Base-by-base conservation (phyloP, 306 rosid species). In the Crataegus laevigata region DNA sequence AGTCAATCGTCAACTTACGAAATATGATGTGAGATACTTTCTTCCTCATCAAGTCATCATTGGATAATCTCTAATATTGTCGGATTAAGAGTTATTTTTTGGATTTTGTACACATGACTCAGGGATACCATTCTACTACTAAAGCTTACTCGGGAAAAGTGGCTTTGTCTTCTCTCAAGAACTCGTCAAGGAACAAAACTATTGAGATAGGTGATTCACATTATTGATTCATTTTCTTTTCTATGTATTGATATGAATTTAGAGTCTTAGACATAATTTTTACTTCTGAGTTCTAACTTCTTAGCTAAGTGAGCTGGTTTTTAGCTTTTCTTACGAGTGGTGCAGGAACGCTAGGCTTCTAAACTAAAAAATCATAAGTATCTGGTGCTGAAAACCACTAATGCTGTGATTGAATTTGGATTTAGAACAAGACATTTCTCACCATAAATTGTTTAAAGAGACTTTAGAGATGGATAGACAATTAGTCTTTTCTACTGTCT, bases 81-180 rank as follows among this genome's bases (percentile, higher is more conserved):
- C 58, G 65, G 72, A 63, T 47, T 73, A 78, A 30, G 66, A 38
- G 78, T 75, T 15, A 74, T 43, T 2, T 58, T 30, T 64, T 1
- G 50, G 62, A 51, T 72, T 60, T 66, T 71, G 60, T 54, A 61
- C 60, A 58, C 69, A 34, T 34, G 50, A 77, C 80, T 83, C 89
- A 91, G 98, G 98, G 98, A 45, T 91, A 86, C 74, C 85, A 78
- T 81, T 83, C 85, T 24, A 87, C 81, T 69, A 47, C 79, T 63
- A 94, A 94, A 89, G 71, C 89, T 75, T 87, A 89, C 76, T 22
- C 96, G 38, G 91, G 94, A 84, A 91, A 88, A 84, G 87, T 88
- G 71, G 82, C 85, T 66, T 75, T 90, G 68, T 78, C 92, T 78
- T 75, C 91, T 65, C 72, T 87, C 85, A 86, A 88, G 86, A 87